A percentile compares a stretch with the other conserved stretches of the same genome.
Conservation (phyloP, 176 grass and related monocot genomes). For the Bolboschoenus planiculmis region DNA sequence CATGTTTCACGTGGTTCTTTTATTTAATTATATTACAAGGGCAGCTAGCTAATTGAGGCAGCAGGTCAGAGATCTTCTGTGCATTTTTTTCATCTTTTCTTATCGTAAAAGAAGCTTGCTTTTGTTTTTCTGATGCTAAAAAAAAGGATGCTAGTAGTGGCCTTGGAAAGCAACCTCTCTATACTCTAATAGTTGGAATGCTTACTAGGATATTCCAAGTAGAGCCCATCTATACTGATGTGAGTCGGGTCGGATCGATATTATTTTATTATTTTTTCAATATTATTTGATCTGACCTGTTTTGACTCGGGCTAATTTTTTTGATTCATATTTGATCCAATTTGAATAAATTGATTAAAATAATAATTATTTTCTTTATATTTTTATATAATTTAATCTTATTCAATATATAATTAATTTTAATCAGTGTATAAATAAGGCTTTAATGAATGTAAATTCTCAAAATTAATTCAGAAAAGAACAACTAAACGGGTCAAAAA, state of each 20-base stretch:
- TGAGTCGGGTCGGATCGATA: too few relatives aligned
- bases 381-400: too few relatives aligned
- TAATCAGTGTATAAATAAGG: too few relatives aligned
- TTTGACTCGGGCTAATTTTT: too few relatives aligned
- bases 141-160: background rate
- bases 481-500: too few relatives aligned
- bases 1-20: background rate
- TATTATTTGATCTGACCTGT: too few relatives aligned
- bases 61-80: background rate
- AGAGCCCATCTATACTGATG: conserved; percentile 6
- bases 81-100: background rate
- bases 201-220: conserved; percentile 13
- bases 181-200: background rate
- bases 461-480: too few relatives aligned
- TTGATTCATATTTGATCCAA: too few relatives aligned
- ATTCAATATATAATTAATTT: too few relatives aligned
- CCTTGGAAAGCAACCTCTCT: background rate
- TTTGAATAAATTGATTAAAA: too few relatives aligned
- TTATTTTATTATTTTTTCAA: background rate
- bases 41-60: background rate
- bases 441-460: too few relatives aligned
- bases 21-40: background rate
- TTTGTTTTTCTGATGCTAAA: background rate
- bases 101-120: background rate
- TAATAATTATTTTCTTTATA: too few relatives aligned